Conservation (phyloP, 129 eudicot genomes). For the Arctium lappa region DNA sequence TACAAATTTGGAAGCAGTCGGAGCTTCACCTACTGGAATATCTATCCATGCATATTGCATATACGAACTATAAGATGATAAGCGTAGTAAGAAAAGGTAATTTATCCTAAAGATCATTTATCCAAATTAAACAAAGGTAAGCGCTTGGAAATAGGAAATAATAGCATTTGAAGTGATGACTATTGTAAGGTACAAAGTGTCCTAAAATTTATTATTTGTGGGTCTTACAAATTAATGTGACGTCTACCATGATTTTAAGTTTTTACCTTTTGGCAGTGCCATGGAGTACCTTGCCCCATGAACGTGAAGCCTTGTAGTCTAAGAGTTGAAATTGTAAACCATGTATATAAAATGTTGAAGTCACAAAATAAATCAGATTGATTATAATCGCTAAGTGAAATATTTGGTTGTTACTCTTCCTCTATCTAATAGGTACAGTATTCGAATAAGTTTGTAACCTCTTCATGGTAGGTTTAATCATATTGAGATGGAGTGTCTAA, state of each 20-base stretch:
- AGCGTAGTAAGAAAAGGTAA: background rate
- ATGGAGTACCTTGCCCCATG: background rate
- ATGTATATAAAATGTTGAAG: background rate
- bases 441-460: too few relatives aligned
- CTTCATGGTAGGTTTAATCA: too few relatives aligned
- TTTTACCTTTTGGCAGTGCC: background rate
- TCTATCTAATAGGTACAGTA: background rate
- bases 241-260: background rate
- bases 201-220: background rate
- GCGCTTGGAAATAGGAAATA: background rate
- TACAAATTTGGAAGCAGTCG: background rate
- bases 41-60: background rate
- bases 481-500: too few relatives aligned
- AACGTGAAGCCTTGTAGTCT: background rate
- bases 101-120: background rate
- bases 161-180: background rate
- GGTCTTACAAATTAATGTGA: background rate
- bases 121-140: background rate
- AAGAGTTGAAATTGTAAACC: background rate
- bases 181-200: constrained; percentile 1
- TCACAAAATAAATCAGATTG: background rate
- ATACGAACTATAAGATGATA: constrained; percentile 7
- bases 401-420: background rate
- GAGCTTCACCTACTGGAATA: background rate
- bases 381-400: background rate